Base-by-base conservation (phyloP, 1,139 yeast genomes). In the Blastobotrys arbuscula region DNA sequence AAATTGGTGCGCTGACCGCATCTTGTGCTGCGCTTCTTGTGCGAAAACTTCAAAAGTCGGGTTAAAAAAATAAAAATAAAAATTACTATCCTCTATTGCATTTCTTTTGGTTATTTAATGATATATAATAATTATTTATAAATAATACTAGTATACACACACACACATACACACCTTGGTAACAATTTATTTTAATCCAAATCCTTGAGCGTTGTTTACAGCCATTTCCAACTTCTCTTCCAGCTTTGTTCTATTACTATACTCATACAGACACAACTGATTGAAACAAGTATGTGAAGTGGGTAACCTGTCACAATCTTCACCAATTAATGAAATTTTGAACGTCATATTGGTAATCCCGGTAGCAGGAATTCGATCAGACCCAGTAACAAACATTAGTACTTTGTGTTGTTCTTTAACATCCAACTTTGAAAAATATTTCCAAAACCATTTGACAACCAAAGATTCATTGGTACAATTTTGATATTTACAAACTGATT, bases 271-370 rank as follows among this genome's bases (percentile, higher is more conserved):
- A 48, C 92, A 86, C 38, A 92, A 66, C 68, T 90, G 96, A 62
- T 89, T 90, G 68, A 90, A 92, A 59, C 97, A 92, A 0, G 97
- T 92, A 60, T 90, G 97, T 0, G 97, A 90, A 10, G 83, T 69
- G 0, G 97, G 97, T 26, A 89, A 68, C 45, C 83, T 70, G 3
- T 76, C 69, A 47, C 71, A 64, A 52, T 77, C 79, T 2, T 68
- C 72, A 2, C 83, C 82, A 9, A 80, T 57, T 48, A 75, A 69
- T 35, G 81, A 75, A 42, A 86, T 78, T 54, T 82, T 82, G 59
- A 90, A 83, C 39, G 74, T 74, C 68, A 90, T 68, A 49, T 85
- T 82, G 26, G 65, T 56, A 19, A 87, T 73, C 0, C 97, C 98
- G 0, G 96, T 87, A 0, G 97, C 96, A 0, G 97, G 97, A 12